These are phyloP conservation scores for Tricholoma terreum DNA, from an alignment of 768 basidiomycete genomes.

Conservation along the genomic window DNA sequence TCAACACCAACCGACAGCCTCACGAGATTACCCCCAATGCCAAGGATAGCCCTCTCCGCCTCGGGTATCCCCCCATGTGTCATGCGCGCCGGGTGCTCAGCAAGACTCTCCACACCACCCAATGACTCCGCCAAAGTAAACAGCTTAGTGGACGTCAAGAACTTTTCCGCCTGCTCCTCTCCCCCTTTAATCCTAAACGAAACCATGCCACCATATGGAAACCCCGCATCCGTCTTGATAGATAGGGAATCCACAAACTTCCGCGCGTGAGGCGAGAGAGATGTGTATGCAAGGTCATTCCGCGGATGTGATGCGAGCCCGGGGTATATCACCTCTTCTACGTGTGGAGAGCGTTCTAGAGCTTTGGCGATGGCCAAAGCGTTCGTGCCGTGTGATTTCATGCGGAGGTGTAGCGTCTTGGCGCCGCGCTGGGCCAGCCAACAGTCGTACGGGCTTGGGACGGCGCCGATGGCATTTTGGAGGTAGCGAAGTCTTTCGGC, in stretches of 20 bases:
- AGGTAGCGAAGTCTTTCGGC: constrained; percentile 71
- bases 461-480: constrained; percentile 84
- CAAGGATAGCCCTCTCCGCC: constrained; percentile 61
- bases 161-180: constrained; percentile 53
- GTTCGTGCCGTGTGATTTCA: constrained; percentile 83
- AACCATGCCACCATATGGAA: constrained; percentile 92
- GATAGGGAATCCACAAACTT: constrained; percentile 50
- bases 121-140: constrained; percentile 86
- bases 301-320: constrained; percentile 69
- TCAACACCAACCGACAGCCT: constrained; percentile 87
- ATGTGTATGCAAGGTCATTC: constrained; percentile 58
- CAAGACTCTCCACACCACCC: constrained; percentile 90
- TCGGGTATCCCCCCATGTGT: constrained; percentile 79
- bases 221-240: constrained; percentile 46
- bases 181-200: constrained; percentile 70
- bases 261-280: constrained; percentile 66
- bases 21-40: constrained; percentile 76
- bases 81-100: constrained; percentile 86
- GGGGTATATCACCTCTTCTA: constrained; percentile 86
- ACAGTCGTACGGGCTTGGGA: constrained; percentile 82
- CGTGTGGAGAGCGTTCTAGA: constrained; percentile 51
- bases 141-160: constrained; percentile 61
- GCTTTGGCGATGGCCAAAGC: constrained; percentile 72
- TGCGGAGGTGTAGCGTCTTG: constrained; percentile 88
- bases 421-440: constrained; percentile 89